phyloP scores from a whole-genome alignment of 163 green algal species.

The Scenedesmus sp. region DNA sequence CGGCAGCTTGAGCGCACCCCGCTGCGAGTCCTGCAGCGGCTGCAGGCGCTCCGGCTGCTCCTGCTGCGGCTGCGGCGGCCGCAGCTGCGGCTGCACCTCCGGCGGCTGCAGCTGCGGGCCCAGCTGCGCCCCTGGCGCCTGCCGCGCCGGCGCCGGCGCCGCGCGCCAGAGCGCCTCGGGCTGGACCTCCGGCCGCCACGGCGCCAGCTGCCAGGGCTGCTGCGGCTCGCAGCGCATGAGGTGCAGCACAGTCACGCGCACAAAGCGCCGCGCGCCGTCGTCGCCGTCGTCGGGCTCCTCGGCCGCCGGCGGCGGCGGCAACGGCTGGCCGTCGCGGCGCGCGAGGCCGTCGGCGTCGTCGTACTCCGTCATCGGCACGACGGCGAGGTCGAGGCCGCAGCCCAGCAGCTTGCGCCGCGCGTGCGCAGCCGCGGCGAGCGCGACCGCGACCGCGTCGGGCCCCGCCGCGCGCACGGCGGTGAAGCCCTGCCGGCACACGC shows the following conservation, averaged over 20 bases:
- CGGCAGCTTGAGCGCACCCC: too few species aligned
- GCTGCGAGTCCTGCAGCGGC: too few species aligned
- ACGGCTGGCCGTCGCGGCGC: neutral
- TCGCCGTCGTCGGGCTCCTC: neutral
- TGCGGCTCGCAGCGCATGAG: constrained; percentile 30
- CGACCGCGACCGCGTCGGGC: constrained; percentile 12
- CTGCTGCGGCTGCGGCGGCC: neutral
- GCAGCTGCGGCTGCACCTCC: neutral
- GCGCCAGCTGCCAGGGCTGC: constrained; percentile 31
- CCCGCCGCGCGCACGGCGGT: constrained; percentile 26
- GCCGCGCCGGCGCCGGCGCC: neutral
- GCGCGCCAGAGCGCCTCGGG: constrained; percentile 2
- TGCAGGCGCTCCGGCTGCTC: neutral
- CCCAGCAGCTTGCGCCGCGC: constrained; percentile 22
- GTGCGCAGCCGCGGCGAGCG: constrained; percentile 1
- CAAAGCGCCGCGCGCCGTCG: neutral
- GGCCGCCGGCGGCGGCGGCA: neutral
- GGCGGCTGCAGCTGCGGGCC: constrained; percentile 17
- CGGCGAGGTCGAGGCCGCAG: constrained; percentile 25
- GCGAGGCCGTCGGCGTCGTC: constrained; percentile 24
- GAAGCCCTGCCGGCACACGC: constrained; percentile 31
- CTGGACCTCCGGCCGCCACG: constrained; percentile 2
- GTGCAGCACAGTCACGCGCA: constrained; percentile 38
- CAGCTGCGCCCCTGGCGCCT: too few species aligned
- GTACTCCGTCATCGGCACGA: constrained; percentile 29